Base-by-base conservation (phyloP, 1,284 basidiomycete species). In the Malassezia dermatis region DNA sequence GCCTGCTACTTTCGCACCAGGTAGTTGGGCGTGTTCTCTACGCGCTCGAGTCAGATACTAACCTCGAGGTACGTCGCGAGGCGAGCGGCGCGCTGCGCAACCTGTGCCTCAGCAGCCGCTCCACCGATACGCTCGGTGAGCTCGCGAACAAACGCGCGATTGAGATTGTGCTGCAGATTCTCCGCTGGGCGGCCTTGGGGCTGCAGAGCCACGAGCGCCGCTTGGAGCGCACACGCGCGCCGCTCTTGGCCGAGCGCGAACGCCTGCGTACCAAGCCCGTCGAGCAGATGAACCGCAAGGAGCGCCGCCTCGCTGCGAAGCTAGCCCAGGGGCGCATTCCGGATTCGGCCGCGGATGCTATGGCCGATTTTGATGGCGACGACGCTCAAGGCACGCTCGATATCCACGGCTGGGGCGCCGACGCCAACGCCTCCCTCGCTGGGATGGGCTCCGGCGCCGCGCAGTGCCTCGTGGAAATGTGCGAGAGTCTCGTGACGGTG, bases 221-320 rank as follows among this genome's bases (percentile, higher is more conserved):
- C 23, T 19, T 43, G 19, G 55, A 49, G 24, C 46, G 41, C n/a
- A 37, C 59, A 7, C 41, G 30, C 4, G 56, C 47, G 6, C 46
- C 56, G 15, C 24, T 30, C n/a, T 52, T 56, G 39, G 59, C 63
- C 39, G 61, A 62, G 17, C 55, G 60, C 42, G 62, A 59, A n/a
- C 45, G 58, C 5, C 52, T 64, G 3, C 53, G 65, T 11, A 45
- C 63, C 15, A 72, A 69, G 55, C 63, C 68, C 11, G 48, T 64
- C 45, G 71, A 69, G 17, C 53, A 72, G 51, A 67, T 74, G 68
- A 74, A 74, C 59, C 64, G 66, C 39, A 74, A 74, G 60, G 67
- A 74, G 48, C 67, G 62, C 49, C 51, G 71, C 12, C 68, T 67
- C 39, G 65, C 65, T 3, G 59, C 68, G 26, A 72, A 68, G 40